A percentile compares a stretch with the other conserved stretches of the same genome.
phyloP scores from a whole-genome alignment of 768 basidiomycete genomes.

The Dendrothele bispora region DNA sequence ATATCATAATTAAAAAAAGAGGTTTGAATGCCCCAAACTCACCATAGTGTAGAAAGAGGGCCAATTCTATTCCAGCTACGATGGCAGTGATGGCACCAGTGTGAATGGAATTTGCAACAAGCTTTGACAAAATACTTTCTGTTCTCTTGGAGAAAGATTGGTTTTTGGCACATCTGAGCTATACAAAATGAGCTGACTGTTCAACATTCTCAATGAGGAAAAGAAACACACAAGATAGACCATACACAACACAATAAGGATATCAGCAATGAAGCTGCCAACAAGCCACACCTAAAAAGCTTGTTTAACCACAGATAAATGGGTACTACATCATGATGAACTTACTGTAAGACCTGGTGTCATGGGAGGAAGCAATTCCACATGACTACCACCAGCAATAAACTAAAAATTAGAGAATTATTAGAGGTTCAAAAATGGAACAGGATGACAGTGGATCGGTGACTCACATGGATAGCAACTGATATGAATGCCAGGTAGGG shows the following conservation, averaged over 20 bases:
- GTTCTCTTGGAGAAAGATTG: constrained; percentile 10
- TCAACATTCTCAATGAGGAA: not conserved
- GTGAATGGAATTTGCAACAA: constrained; percentile 15
- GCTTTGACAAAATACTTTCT: constrained; percentile 11
- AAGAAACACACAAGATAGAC: constrained; percentile 21
- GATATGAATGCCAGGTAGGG: not conserved
- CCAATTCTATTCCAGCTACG: constrained; percentile 14
- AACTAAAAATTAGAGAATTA: not conserved
- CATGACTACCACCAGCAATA: not conserved
- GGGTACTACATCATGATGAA: not conserved
- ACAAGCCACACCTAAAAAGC: constrained; percentile 21
- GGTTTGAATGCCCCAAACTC: too few relatives aligned
- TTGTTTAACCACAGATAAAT: constrained; percentile 5
- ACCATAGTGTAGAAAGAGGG: constrained; percentile 10
- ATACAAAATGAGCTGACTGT: not conserved
- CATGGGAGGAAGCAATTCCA: constrained; percentile 1
- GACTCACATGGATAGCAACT: not conserved
- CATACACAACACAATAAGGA: constrained; percentile 24
- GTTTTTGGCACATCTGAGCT: constrained; percentile 10
- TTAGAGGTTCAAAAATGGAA: not conserved
- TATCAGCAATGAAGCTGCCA: constrained; percentile 23
- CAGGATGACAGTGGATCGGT: not conserved
- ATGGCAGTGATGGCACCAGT: constrained; percentile 18
- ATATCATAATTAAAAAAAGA: too few relatives aligned
- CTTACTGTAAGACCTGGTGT: constrained; percentile 4